These are phyloP conservation scores for Citeromyces matritensis DNA, from an alignment of 805 yeast species.

Conservation along the genomic window DNA sequence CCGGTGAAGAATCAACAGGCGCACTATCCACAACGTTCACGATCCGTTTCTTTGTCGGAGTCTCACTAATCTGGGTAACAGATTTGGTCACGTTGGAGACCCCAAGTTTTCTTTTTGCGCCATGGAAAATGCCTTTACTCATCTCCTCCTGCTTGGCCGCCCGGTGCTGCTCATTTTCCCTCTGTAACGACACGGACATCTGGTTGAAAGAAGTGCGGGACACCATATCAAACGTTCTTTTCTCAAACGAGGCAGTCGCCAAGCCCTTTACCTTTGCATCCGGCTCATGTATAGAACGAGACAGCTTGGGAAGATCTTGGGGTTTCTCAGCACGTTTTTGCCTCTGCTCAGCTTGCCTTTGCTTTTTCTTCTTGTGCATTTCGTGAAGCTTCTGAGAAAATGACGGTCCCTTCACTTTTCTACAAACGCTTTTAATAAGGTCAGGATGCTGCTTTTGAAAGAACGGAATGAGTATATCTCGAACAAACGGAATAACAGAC, in stretches of 20 bases:
- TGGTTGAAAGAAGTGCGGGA: conserved; percentile 8
- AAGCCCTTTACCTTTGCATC: conserved; percentile 8
- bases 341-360: neutral
- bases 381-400: conserved; percentile 1
- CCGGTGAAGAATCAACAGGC: no score
- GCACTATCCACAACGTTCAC: no score
- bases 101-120: conserved; percentile 5
- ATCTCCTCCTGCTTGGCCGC: neutral
- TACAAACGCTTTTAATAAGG: conserved; percentile 11
- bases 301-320: conserved; percentile 2
- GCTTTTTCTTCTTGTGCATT: conserved; percentile 1
- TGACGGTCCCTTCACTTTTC: conserved; percentile 15
- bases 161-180: neutral
- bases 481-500: conserved; percentile 9
- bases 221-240: conserved; percentile 17
- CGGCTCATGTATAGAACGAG: conserved; percentile 1
- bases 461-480: conserved; percentile 15
- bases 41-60: conserved; percentile 6
- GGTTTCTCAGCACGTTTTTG: neutral
- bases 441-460: conserved; percentile 11
- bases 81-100: conserved; percentile 1
- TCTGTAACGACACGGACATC: neutral
- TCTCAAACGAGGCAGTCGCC: conserved; percentile 11
- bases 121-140: neutral
- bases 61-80: neutral